Conservation (phyloP, 208 protist species). For the Balamuthia mandrillaris region DNA sequence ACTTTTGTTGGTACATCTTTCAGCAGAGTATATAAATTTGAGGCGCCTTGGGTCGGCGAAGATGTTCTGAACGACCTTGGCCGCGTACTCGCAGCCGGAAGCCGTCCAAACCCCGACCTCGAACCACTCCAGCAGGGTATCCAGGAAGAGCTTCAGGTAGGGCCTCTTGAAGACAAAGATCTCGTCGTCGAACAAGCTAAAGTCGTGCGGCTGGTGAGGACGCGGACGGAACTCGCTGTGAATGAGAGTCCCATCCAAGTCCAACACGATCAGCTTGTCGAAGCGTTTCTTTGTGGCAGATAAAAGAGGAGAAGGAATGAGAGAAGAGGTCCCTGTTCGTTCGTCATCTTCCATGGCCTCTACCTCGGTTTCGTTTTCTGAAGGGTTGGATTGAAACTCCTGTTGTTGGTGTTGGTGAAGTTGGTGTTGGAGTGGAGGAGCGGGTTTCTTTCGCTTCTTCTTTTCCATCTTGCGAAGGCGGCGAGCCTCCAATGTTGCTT, state of each 20-base stretch:
- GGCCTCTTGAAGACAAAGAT: conserved; percentile 33
- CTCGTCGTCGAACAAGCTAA: conserved; percentile 27
- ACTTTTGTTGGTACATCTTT: conserved; percentile 27
- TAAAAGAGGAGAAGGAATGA: no score
- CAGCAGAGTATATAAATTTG: conserved; percentile 1
- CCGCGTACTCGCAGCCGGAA: conserved; percentile 24
- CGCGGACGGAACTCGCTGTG: conserved; percentile 27
- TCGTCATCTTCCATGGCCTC: no score
- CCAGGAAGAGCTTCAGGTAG: conserved; percentile 16
- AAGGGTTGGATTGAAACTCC: no score
- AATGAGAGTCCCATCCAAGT: conserved; percentile 12
- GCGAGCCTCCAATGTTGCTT: no score
- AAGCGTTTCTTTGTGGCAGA: conserved; percentile 1
- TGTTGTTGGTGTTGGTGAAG: no score
- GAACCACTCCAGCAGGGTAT: conserved; percentile 20
- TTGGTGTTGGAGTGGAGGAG: no score
- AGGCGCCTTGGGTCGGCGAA: conserved; percentile 5
- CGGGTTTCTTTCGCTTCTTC: no score
- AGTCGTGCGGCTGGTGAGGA: not conserved
- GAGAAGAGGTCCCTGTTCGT: no score
- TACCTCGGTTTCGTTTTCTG: no score
- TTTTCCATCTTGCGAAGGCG: no score
- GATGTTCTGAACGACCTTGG: conserved; percentile 6
- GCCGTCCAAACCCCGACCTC: conserved; percentile 29
- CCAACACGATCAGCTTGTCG: not conserved